These are phyloP conservation scores for Dipteronia sinensis DNA, from an alignment of 345 rosid genomes.

Conservation along the genomic window DNA sequence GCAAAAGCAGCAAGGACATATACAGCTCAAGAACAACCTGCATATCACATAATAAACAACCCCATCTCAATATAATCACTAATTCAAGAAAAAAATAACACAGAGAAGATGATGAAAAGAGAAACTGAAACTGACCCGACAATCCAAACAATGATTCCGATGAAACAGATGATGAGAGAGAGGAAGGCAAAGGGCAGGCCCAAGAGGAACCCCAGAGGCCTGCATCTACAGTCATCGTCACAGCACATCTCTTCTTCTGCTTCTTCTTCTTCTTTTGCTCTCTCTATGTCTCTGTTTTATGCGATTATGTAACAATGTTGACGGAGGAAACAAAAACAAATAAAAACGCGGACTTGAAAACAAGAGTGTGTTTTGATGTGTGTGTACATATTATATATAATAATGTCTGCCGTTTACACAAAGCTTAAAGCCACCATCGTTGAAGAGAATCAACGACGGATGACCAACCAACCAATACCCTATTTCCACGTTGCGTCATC, in stretches of 20 bases:
- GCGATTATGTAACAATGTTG: neutral
- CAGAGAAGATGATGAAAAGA: neutral
- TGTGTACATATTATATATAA: no score
- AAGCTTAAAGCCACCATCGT: constrained; percentile 11
- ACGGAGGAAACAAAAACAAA: neutral
- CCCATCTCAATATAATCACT: no score
- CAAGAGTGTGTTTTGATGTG: no score
- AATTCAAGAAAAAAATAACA: no score
- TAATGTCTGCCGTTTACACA: constrained; percentile 14
- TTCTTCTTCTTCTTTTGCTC: neutral
- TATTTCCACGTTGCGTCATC: constrained; percentile 9
- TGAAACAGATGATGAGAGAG: constrained; percentile 50
- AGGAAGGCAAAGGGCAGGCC: constrained; percentile 73
- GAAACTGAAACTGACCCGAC: constrained; percentile 45
- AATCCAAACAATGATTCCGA: constrained; percentile 60
- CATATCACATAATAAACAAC: no score
- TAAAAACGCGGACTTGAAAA: neutral
- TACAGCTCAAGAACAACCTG: no score
- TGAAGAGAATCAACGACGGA: constrained; percentile 6
- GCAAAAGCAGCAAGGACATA: no score
- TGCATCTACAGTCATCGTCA: constrained; percentile 54
- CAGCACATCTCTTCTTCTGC: constrained; percentile 39
- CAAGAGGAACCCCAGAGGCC: constrained; percentile 65
- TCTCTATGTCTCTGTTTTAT: neutral
- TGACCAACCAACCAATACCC: constrained; percentile 25